Conservation (phyloP, 1,139 yeast species). For the Yamadazyma siamensis region DNA sequence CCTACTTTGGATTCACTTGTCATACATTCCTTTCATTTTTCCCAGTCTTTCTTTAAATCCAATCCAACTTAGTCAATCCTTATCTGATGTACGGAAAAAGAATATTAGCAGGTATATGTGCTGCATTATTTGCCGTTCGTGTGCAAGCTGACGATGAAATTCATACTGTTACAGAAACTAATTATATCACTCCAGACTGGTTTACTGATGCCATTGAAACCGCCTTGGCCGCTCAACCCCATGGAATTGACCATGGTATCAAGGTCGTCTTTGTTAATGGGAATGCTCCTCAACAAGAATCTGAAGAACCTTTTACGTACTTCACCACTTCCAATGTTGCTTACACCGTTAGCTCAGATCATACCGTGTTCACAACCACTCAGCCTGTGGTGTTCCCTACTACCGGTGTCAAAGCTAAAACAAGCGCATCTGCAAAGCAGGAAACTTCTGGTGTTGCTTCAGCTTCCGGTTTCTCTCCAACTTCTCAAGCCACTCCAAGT, state of each 20-base stretch:
- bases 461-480: background rate
- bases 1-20: background rate
- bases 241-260: slow-evolving; percentile 25
- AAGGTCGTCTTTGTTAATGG: slow-evolving; percentile 32
- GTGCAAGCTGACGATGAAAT: slow-evolving; percentile 10
- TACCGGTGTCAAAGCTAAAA: slow-evolving; percentile 2
- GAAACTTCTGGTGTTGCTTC: slow-evolving; percentile 3
- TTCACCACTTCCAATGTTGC: slow-evolving; percentile 8
- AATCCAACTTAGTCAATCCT: slow-evolving; percentile 1
- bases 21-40: background rate
- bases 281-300: slow-evolving; percentile 1
- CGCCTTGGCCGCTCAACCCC: slow-evolving; percentile 23
- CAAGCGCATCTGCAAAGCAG: background rate
- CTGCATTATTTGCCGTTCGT: slow-evolving; percentile 3
- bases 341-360: slow-evolving; percentile 7
- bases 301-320: slow-evolving; percentile 1
- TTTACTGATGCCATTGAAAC: slow-evolving; percentile 20
- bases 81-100: slow-evolving; percentile 3
- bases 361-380: slow-evolving; percentile 8
- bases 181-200: slow-evolving; percentile 29
- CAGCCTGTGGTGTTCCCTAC: slow-evolving; percentile 8
- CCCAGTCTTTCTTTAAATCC: background rate
- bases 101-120: background rate
- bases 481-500: background rate
- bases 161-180: slow-evolving; percentile 28